A percentile compares a stretch with the other conserved stretches of the same genome.
These are phyloP conservation scores for Nemania abortiva DNA, from an alignment of 2,329 filamentous ascomycete species.

Conservation along the genomic window DNA sequence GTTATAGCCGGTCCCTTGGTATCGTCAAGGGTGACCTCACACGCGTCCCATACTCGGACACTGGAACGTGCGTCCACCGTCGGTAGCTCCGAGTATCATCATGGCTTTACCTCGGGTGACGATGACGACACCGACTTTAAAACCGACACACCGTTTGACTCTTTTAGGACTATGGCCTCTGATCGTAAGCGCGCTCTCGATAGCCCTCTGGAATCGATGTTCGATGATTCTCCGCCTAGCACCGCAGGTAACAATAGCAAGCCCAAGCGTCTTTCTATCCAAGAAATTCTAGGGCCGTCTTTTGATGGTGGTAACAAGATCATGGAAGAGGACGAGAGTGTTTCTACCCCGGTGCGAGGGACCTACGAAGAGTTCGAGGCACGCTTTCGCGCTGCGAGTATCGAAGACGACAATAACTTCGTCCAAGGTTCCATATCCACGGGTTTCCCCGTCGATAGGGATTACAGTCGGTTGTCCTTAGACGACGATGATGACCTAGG, in stretches of 20 bases:
- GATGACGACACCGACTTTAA: slow-evolving; percentile 72
- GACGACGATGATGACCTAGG: slow-evolving; percentile 74
- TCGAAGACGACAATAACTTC: slow-evolving; percentile 44
- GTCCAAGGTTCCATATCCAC: slow-evolving; percentile 45
- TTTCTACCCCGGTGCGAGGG: slow-evolving; percentile 63
- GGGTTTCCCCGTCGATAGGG: slow-evolving; percentile 54
- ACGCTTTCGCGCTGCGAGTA: slow-evolving; percentile 43
- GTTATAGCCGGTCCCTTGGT: slow-evolving; percentile 33
- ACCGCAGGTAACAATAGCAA: slow-evolving; percentile 64
- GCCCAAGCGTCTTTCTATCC: slow-evolving; percentile 68
- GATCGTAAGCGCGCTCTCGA: slow-evolving; percentile 74
- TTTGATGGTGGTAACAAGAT: slow-evolving; percentile 69
- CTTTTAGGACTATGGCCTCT: slow-evolving; percentile 77
- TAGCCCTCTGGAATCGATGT: slow-evolving; percentile 82
- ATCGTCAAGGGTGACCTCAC: slow-evolving; percentile 46
- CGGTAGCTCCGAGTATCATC: slow-evolving; percentile 77
- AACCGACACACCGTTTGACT: slow-evolving; percentile 83
- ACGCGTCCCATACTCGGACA: slow-evolving; percentile 49
- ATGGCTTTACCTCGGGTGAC: slow-evolving; percentile 74
- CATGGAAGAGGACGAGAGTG: slow-evolving; percentile 71
- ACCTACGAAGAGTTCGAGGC: slow-evolving; percentile 50
- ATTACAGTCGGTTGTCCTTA: slow-evolving; percentile 65
- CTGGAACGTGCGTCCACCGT: slow-evolving; percentile 73
- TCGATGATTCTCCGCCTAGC: slow-evolving; percentile 80
- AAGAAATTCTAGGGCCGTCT: slow-evolving; percentile 67